phyloP scores from a whole-genome alignment of 345 rosid species.

The Salix caprea region DNA sequence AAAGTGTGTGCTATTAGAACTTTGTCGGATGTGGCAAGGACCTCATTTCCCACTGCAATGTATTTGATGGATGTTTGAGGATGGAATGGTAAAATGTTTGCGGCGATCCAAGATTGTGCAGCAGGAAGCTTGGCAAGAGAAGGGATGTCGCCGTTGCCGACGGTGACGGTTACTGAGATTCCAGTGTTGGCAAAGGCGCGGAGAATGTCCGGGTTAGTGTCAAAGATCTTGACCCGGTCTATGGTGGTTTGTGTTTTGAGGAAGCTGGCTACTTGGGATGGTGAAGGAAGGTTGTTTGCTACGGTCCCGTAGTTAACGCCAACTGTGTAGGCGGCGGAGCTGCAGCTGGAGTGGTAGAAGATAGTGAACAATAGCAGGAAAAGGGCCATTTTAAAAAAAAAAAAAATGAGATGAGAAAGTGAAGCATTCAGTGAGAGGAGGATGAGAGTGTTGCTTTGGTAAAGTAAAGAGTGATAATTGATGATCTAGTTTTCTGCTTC shows the following conservation, averaged over 20 bases:
- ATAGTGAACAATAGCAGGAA: conserved; percentile 14
- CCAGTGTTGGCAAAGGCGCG: conserved; percentile 64
- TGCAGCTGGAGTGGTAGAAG: conserved; percentile 2
- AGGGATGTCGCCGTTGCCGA: conserved; percentile 64
- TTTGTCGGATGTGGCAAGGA: conserved; percentile 62
- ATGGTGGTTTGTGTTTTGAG: conserved; percentile 62
- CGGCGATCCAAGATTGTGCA: conserved; percentile 57
- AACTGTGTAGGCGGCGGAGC: conserved; percentile 38
- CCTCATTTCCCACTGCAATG: conserved; percentile 73
- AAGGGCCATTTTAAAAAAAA: not conserved
- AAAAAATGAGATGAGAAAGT: too few relatives aligned
- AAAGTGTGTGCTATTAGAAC: conserved; percentile 49
- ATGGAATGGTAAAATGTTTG: conserved; percentile 49
- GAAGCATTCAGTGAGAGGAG: not conserved
- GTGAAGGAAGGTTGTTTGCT: conserved; percentile 77
- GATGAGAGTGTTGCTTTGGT: too few relatives aligned
- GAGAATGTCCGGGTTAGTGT: conserved; percentile 64
- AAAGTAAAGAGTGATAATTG: too few relatives aligned
- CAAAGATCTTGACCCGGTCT: conserved; percentile 70
- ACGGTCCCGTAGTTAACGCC: conserved; percentile 86
- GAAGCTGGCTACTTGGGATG: conserved; percentile 59
- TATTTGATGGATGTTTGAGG: conserved; percentile 48
- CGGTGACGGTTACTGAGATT: conserved; percentile 61
- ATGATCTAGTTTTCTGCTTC: too few relatives aligned
- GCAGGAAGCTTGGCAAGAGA: conserved; percentile 49